Evolutionary conservation across 2,329 filamentous ascomycete genomes (phyloP).

Genomic region (Aureobasidium sp.): DNA sequence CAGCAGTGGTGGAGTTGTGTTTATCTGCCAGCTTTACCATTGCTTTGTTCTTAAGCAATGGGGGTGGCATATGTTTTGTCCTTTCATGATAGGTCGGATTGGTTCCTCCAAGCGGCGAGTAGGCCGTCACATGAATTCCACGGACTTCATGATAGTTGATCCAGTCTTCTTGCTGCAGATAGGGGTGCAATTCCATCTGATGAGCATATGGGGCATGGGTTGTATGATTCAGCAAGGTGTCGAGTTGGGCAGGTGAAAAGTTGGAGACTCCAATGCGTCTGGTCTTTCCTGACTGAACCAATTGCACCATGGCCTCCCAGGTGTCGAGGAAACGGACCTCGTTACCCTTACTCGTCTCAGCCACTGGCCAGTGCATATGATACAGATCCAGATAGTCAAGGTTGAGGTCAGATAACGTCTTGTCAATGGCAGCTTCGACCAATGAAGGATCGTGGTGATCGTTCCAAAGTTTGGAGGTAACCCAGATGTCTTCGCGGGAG

Average conservation of each 20-base stretch:
- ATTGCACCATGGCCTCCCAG: constrained; percentile 61
- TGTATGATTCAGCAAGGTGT: constrained; percentile 49
- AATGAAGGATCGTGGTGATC: constrained; percentile 27
- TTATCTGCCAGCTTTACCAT: constrained; percentile 34
- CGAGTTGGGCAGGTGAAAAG: constrained; percentile 50
- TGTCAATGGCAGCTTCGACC: constrained; percentile 28
- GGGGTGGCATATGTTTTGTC: constrained; percentile 24
- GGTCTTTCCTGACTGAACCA: constrained; percentile 53
- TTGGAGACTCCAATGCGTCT: constrained; percentile 73
- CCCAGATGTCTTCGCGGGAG: constrained; percentile 31
- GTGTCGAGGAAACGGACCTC: constrained; percentile 36
- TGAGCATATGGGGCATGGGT: constrained; percentile 61
- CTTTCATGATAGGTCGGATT: constrained; percentile 40
- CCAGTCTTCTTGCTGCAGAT: constrained; percentile 50
- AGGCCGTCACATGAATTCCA: constrained; percentile 48
- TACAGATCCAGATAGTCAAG: constrained; percentile 39
- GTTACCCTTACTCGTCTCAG: constrained; percentile 18
- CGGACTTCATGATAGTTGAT: constrained; percentile 44
- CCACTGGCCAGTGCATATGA: constrained; percentile 40
- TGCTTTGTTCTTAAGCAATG: constrained; percentile 37
- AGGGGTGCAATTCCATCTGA: constrained; percentile 76
- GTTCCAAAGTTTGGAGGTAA: constrained; percentile 36
- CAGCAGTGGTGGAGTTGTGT: constrained; percentile 38
- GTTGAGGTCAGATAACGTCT: constrained; percentile 34
- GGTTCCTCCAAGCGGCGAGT: constrained; percentile 39